phyloP scores from a whole-genome alignment of 2,329 filamentous ascomycete genomes.

The Dothistroma pini region DNA sequence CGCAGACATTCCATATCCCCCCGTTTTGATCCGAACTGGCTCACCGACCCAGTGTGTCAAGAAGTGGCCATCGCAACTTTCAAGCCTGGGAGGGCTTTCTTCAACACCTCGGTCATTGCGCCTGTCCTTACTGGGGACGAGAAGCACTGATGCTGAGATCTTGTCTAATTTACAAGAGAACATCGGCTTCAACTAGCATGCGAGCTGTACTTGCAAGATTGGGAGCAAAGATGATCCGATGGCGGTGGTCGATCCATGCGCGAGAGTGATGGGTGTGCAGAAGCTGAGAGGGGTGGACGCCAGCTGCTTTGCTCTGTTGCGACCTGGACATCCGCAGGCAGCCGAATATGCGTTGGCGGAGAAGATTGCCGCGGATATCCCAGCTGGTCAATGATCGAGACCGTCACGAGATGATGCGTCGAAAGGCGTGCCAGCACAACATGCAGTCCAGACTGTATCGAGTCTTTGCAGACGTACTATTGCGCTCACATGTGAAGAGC shows the following conservation, averaged over 20 bases:
- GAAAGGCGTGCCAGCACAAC: neutral
- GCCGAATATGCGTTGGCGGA: slow-evolving; percentile 17
- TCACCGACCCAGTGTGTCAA: slow-evolving; percentile 33
- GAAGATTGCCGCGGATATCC: slow-evolving; percentile 8
- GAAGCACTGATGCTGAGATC: slow-evolving; percentile 11
- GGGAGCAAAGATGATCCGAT: slow-evolving; percentile 9
- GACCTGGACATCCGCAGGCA: slow-evolving; percentile 26
- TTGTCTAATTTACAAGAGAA: slow-evolving; percentile 4
- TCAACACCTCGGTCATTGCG: slow-evolving; percentile 26
- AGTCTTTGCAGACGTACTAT: neutral
- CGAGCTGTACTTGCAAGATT: slow-evolving; percentile 15
- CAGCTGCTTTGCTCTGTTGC: slow-evolving; percentile 21
- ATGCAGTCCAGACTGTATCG: no score
- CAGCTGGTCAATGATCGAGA: neutral
- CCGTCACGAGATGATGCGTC: neutral
- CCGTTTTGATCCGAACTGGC: slow-evolving; percentile 37
- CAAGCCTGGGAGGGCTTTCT: slow-evolving; percentile 33
- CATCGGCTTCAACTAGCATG: slow-evolving; percentile 8
- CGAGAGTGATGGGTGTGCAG: slow-evolving; percentile 19
- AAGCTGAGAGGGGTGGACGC: slow-evolving; percentile 25
- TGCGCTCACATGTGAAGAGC: neutral
- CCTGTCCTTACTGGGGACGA: slow-evolving; percentile 21
- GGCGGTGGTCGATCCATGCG: slow-evolving; percentile 21
- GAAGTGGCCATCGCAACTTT: slow-evolving; percentile 33
- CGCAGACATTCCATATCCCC: slow-evolving; percentile 27